A percentile compares a stretch with the other conserved stretches of the same genome.
Conservation (phyloP, 2,329 filamentous ascomycete species). For the Colletotrichum costaricense region DNA sequence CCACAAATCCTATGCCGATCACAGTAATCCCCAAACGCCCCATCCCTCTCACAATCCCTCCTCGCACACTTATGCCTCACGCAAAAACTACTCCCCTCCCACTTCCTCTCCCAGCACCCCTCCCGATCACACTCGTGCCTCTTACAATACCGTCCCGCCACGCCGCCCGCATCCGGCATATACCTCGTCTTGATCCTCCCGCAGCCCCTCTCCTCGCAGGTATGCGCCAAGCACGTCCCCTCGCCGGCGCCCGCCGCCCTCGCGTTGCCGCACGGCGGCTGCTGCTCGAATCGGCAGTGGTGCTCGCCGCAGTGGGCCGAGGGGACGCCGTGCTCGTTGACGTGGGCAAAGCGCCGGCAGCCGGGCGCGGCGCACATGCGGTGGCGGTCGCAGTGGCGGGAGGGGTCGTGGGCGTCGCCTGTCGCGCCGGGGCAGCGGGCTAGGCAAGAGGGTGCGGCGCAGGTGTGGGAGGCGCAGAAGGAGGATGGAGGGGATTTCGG, state of each 20-base stretch:
- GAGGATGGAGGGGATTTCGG: conserved; percentile 19
- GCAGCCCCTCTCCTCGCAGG: conserved; percentile 40
- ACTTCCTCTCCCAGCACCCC: conserved; percentile 39
- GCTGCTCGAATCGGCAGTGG: conserved; percentile 41
- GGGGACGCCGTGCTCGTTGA: conserved; percentile 40
- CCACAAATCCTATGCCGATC: conserved; percentile 37
- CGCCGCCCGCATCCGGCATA: not conserved
- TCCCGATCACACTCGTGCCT: conserved; percentile 41
- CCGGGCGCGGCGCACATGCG: conserved; percentile 39
- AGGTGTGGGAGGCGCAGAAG: conserved; percentile 44
- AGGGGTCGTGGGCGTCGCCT: conserved; percentile 32
- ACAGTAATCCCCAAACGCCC: conserved; percentile 38
- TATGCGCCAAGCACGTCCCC: conserved; percentile 38
- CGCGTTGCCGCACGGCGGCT: conserved; percentile 39
- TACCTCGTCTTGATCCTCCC: conserved; percentile 29
- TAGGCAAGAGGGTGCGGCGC: conserved; percentile 40
- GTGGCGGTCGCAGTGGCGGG: conserved; percentile 44
- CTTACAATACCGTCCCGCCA: conserved; percentile 34
- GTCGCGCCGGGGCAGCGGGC: conserved; percentile 38
- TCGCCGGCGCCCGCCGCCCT: conserved; percentile 31
- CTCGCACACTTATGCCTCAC: conserved; percentile 42
- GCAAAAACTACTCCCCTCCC: conserved; percentile 39
- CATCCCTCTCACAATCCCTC: conserved; percentile 41
- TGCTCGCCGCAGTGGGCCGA: conserved; percentile 44
- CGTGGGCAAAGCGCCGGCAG: conserved; percentile 42